Evolutionary conservation across 2,329 filamentous ascomycete species (phyloP), one percentile per base, ranked within the genome.

Genomic region (Microdochium nivale): DNA sequence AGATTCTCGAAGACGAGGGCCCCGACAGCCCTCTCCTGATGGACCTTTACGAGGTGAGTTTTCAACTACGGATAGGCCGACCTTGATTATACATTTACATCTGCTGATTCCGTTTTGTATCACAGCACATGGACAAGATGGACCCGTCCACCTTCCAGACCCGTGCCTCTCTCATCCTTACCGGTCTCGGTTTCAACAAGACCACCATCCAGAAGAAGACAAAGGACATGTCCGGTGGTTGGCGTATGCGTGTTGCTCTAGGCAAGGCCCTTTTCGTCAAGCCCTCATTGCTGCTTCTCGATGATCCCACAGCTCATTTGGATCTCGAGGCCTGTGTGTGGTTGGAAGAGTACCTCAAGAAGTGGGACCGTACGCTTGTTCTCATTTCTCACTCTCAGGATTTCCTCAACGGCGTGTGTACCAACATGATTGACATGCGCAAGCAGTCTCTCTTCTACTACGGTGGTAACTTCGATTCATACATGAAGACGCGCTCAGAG

Each of bases 151-250:
- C 95, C 50, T 99, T 99, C 75, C 78, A 90, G 66, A 96, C 92
- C 55, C 90, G 94, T 67, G 94, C 94, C 55, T 96, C 92, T 52
- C 85, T 96, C 59, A 99, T 99, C 69, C 74, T 99, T 62, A 99
- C 94, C 52, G 94, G 94, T 90, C 87, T 99, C 54, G 94, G 94
- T 60, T 99, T 99, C 84, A 96, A 99, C 85, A 97, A 97, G 80
- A 75, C 74, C 62, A 99, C 95, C 52, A 97, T 99, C 67, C 78
- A 95, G 73, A 99, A 99, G 83, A 96, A 95, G 84, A 99, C 95
- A 64, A 99, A 97, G 83, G 95, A 99, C 71, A 99, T 99, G 95
- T 99, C 94, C 59, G 94, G 94, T 89, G 94, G 94, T 63, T 99
- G 94, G 94, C 86, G 92, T 79, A 99, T 99, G 94, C 90, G 95